Evolutionary conservation across 2,329 filamentous ascomycete species (phyloP).

Genomic region (Botryotinia convoluta): DNA sequence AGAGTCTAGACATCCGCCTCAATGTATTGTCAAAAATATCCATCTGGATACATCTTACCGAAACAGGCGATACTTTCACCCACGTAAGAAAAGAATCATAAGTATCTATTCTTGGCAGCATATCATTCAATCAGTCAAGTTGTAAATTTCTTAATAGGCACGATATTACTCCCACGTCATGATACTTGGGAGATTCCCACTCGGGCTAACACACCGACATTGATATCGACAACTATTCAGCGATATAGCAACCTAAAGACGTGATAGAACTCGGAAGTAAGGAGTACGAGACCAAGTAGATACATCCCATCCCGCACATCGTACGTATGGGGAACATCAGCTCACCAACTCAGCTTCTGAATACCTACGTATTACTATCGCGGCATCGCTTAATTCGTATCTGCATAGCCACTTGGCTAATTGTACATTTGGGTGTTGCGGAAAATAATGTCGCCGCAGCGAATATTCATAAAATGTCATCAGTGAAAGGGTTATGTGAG

Average conservation of each 20-base stretch:
- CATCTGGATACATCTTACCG: not conserved
- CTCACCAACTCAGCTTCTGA: not conserved
- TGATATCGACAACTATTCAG: not conserved
- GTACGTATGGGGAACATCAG: slow-evolving; percentile 3
- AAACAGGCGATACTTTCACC: not conserved
- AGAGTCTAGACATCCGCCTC: not conserved
- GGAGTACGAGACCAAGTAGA: slow-evolving; percentile 10
- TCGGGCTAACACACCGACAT: slow-evolving; percentile 4
- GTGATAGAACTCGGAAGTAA: slow-evolving; percentile 15
- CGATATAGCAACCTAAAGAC: slow-evolving; percentile 6
- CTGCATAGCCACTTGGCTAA: slow-evolving; percentile 18
- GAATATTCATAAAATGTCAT: not conserved
- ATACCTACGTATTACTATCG: slow-evolving; percentile 5
- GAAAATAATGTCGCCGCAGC: slow-evolving; percentile 6
- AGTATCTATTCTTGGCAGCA: not conserved
- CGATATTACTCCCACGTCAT: slow-evolving; percentile 8
- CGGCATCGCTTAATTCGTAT: slow-evolving; percentile 18
- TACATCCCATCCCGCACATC: not conserved
- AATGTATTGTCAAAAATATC: not conserved
- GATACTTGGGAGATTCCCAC: not conserved
- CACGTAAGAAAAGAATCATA: not conserved
- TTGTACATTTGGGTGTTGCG: not conserved
- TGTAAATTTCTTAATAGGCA: not conserved
- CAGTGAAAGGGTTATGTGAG: not conserved
- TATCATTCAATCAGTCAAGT: not conserved